phyloP scores from a whole-genome alignment of 2,329 filamentous ascomycete species.

The Scleromitrula shiraiana region DNA sequence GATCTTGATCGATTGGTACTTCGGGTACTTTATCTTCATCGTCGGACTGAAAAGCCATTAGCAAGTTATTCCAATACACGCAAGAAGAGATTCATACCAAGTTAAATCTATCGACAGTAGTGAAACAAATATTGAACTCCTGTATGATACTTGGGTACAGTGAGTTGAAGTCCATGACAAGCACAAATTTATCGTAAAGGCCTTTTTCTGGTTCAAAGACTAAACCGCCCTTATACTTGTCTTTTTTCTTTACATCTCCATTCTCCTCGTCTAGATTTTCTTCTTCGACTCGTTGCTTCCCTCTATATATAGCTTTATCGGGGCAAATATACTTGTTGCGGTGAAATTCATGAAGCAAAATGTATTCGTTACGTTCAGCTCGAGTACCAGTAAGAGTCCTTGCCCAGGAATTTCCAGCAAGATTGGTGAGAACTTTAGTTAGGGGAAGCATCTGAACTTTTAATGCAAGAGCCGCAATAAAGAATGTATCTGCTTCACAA shows the following conservation, averaged over 20 bases:
- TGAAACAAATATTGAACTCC: slow-evolving; percentile 99
- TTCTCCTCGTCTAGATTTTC: slow-evolving; percentile 62
- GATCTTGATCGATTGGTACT: slow-evolving; percentile 67
- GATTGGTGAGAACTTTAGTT: slow-evolving; percentile 90
- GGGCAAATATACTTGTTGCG: slow-evolving; percentile 97
- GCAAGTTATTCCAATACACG: neutral
- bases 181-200: slow-evolving; percentile 93
- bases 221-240: slow-evolving; percentile 97
- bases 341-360: slow-evolving; percentile 94
- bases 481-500: slow-evolving; percentile 92
- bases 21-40: slow-evolving; percentile 87
- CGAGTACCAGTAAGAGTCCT: slow-evolving; percentile 91
- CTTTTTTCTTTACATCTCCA: slow-evolving; percentile 85
- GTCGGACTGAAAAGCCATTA: slow-evolving; percentile 44
- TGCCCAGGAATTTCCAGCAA: slow-evolving; percentile 97
- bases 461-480: slow-evolving; percentile 83
- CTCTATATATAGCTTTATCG: slow-evolving; percentile 80
- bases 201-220: slow-evolving; percentile 98
- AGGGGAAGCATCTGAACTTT: slow-evolving; percentile 86
- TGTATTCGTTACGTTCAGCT: slow-evolving; percentile 97
- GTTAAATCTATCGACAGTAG: slow-evolving; percentile 75
- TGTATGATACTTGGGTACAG: slow-evolving; percentile 99
- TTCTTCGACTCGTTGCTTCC: slow-evolving; percentile 64
- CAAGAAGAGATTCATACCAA: slow-evolving; percentile 44
- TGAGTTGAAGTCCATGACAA: slow-evolving; percentile 99